Evolutionary conservation across 225 moss, liverwort and hornwort genomes (phyloP), one percentile per base, ranked within the genome.

Genomic region (Pleurozium schreberi): DNA sequence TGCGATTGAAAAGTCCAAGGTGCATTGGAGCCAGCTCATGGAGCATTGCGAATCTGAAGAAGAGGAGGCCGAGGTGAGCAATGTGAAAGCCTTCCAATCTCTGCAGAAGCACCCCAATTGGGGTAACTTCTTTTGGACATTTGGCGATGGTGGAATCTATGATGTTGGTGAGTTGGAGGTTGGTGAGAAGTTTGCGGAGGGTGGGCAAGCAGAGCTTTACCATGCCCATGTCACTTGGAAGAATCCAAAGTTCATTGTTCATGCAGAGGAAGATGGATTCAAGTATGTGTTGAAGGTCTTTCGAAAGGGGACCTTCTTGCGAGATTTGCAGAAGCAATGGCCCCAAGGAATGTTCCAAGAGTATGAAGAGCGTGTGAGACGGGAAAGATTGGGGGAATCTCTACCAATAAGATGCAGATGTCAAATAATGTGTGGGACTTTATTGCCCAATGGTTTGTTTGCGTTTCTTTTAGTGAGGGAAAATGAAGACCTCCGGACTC

Each of bases 161-260:
- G 20, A 57, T 22, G 1, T 0, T 8, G 34, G 47, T 47, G 33
- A 45, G 10, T 66, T 83, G 38, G 64, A 50, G 25, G 16, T 49
- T 21, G 65, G 83, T 2, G 18, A 65, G 65, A 82, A 82, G 82
- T 82, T 82, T 63, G 82, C 49, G 0, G 36, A 25, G 14, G 50
- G 82, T 17, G 50, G 36, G 36, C 82, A 83, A 50, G 65, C 26
- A 2, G 25, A 65, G 49, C 9, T 83, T 3, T 52, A 64, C 23
- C 43, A 83, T 36, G 38, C 5, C 6, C 2, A 0, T 9, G 49
- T 52, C 25, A 33, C 7, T 50, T 65, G 38, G 83, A 81, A 81
- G 14, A 1, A 10, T 33, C 2, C 9, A 38, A 2, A 8, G 25
- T 0, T 0, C 1, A 22, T 1, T 64, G 6, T 1, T 11, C 0